phyloP scores from a whole-genome alignment of 768 basidiomycete species.

The Chalciporus sphaerocephalus region DNA sequence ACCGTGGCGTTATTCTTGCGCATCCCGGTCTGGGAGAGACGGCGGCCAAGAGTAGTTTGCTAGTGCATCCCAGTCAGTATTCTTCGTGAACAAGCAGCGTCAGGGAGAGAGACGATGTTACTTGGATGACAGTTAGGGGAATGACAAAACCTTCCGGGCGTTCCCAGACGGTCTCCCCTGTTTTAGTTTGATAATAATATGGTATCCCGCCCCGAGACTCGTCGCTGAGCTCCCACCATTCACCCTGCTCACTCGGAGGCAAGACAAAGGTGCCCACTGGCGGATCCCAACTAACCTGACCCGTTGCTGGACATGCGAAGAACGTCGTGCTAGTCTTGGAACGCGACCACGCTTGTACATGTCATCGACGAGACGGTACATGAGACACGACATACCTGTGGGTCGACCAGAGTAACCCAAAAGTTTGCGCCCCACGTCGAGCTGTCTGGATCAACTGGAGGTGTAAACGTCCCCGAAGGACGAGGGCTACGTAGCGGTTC shows the following conservation, averaged over 20 bases:
- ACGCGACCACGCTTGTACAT: slow-evolving; percentile 5
- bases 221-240: slow-evolving; percentile 95
- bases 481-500: slow-evolving; percentile 31
- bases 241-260: slow-evolving; percentile 78
- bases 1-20: slow-evolving; percentile 16
- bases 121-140: slow-evolving; percentile 85
- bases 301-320: slow-evolving; percentile 90
- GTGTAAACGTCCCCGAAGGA: slow-evolving; percentile 24
- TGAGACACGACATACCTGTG: slow-evolving; percentile 54
- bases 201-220: slow-evolving; percentile 77
- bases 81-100: background rate
- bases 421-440: slow-evolving; percentile 84
- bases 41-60: slow-evolving; percentile 71
- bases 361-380: slow-evolving; percentile 8
- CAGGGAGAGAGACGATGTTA: slow-evolving; percentile 26
- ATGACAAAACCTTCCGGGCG: slow-evolving; percentile 88
- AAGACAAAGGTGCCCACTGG: slow-evolving; percentile 85
- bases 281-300: slow-evolving; percentile 90
- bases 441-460: slow-evolving; percentile 32
- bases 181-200: slow-evolving; percentile 94
- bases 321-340: slow-evolving; percentile 61
- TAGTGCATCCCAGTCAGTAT: slow-evolving; percentile 25
- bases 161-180: slow-evolving; percentile 89
- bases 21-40: slow-evolving; percentile 55
- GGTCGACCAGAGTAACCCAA: slow-evolving; percentile 92